phyloP scores from a whole-genome alignment of 2,329 filamentous ascomycete species.

The Xylaria sp. region DNA sequence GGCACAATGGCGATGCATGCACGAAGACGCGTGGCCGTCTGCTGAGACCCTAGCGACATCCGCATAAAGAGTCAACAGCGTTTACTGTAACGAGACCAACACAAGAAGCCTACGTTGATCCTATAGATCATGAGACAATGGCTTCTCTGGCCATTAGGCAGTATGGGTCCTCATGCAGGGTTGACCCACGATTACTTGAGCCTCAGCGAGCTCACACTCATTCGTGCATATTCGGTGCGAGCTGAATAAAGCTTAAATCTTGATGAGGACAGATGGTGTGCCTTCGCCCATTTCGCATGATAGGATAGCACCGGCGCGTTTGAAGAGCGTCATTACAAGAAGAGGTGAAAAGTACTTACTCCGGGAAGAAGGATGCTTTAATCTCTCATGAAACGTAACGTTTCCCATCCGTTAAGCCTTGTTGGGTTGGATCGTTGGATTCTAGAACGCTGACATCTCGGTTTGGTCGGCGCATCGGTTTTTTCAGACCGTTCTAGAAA shows the following conservation, averaged over 20 bases:
- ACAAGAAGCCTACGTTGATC: not conserved
- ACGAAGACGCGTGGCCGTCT: constrained; percentile 5
- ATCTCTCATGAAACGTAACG: constrained; percentile 10
- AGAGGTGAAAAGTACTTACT: not conserved
- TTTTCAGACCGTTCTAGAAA: constrained; percentile 30
- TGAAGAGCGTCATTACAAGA: not conserved
- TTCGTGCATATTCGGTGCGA: not conserved
- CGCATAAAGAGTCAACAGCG: not conserved
- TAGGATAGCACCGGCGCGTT: not conserved
- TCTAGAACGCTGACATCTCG: constrained; percentile 29
- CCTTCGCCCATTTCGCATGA: not conserved
- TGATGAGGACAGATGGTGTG: not conserved
- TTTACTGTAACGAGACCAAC: not conserved
- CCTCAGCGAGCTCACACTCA: constrained; percentile 15
- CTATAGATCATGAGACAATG: constrained; percentile 3
- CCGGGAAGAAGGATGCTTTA: not conserved
- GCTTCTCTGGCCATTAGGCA: not conserved
- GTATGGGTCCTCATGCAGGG: constrained; percentile 19
- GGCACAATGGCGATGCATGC: constrained; percentile 7
- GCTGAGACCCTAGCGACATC: not conserved
- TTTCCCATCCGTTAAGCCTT: constrained; percentile 14
- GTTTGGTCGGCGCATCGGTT: not conserved
- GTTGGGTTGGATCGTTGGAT: constrained; percentile 2
- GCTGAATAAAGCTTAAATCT: constrained; percentile 10
- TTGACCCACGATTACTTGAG: constrained; percentile 11